Base-by-base conservation (phyloP, 169 alveolate species). In the Plasmodium gallinaceum region DNA sequence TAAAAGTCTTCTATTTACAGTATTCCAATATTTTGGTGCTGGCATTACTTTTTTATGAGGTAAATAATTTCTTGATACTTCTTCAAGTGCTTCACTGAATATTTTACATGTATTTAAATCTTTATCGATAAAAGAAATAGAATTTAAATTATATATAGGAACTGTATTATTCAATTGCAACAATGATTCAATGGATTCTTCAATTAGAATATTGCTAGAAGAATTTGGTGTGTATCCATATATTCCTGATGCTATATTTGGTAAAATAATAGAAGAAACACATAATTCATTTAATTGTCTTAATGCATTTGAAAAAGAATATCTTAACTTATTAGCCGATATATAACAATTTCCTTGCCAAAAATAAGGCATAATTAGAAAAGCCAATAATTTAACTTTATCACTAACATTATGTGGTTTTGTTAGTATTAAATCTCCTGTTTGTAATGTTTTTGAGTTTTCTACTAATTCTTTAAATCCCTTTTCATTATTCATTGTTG, bases 311-410 rank as follows among this genome's bases (percentile, higher is more conserved):
- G 92, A 60, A 73, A 86, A 86, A 16, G 78, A 39, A 61, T 71
- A 72, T 52, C 92, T 86, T 86, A 86, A 86, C 65, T 86, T 86
- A 26, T 86, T 70, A 9, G 92, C 39, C 39, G 92, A 69, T 12
- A 86, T 43, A 46, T 86, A 86, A 60, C 54, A 42, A 86, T 86
- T 86, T 22, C 92, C 92, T 60, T 86, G 92, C 92, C 92, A 86
- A 37, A 32, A 70, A 86, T 70, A 86, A 10, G 92, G 92, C 92
- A 86, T 86, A 43, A 86, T 86, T 60, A 86, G 70, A 86, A 86
- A 86, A 26, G 92, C 92, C 48, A 86, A 42, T 37, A 86, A 66
- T 71, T 86, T 58, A 32, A 86, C 92, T 71, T 86, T 86, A 18
- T 60, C 60, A 61, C 92, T 86, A 45, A 86, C 92, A 51, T 26